Conservation (phyloP, 768 basidiomycete species). For the Dictyophora rubrovolvata region DNA sequence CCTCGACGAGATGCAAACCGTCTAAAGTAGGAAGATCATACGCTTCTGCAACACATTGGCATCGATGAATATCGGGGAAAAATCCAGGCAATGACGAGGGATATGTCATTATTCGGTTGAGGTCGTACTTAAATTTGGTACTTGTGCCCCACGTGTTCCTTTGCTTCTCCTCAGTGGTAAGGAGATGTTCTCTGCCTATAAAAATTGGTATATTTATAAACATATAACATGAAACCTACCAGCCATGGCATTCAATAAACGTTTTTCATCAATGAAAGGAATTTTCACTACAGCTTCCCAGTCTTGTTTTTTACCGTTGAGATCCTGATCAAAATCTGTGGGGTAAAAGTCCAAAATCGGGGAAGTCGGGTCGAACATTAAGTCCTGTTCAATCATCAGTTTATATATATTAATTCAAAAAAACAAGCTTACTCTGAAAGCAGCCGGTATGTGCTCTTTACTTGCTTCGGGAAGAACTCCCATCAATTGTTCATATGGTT, state of each 20-base stretch:
- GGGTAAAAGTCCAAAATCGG: conserved; percentile 95
- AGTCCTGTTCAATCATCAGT: conserved; percentile 41
- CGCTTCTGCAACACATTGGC: conserved; percentile 67
- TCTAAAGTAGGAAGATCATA: conserved; percentile 83
- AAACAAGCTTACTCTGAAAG: conserved; percentile 57
- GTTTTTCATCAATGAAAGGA: conserved; percentile 83
- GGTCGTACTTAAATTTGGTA: conserved; percentile 65
- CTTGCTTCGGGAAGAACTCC: conserved; percentile 91
- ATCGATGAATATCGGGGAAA: conserved; percentile 81
- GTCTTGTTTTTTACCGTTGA: conserved; percentile 97
- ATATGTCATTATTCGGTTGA: conserved; percentile 54
- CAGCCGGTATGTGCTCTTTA: conserved; percentile 76
- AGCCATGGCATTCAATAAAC: conserved; percentile 75
- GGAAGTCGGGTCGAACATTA: conserved; percentile 80
- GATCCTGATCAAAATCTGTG: conserved; percentile 76
- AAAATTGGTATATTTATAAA: conserved; percentile 2
- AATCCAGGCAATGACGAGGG: conserved; percentile 91
- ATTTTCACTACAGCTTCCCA: conserved; percentile 99
- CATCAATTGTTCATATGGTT: conserved; percentile 94
- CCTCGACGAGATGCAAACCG: conserved; percentile 77
- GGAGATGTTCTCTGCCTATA: conserved; percentile 64
- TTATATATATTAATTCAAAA: background rate
- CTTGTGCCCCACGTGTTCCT: conserved; percentile 77
- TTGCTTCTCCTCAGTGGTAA: conserved; percentile 62
- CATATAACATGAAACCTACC: conserved; percentile 35